A percentile compares a stretch with the other conserved stretches of the same genome.
phyloP scores from a whole-genome alignment of 164 flowering plant species.

The Brasenia schreberi region DNA sequence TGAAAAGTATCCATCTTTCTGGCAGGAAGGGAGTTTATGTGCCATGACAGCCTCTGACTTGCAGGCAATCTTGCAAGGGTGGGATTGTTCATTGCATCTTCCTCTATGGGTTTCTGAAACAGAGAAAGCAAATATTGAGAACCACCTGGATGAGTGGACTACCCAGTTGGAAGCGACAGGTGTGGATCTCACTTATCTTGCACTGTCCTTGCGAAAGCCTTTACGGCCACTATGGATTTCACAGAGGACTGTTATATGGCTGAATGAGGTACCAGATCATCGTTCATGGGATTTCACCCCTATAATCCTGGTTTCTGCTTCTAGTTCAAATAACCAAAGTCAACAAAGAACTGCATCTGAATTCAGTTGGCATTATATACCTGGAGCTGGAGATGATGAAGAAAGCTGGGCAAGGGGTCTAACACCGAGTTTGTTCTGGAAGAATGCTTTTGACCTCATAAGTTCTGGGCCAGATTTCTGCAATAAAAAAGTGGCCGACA shows the following conservation, averaged over 20 bases:
- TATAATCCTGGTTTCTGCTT: constrained; percentile 72
- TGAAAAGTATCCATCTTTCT: too few species aligned
- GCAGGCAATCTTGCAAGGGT: constrained; percentile 16
- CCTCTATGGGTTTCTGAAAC: constrained; percentile 81
- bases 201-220: constrained; percentile 55
- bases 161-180: constrained; percentile 67
- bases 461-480: constrained; percentile 60
- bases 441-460: constrained; percentile 59
- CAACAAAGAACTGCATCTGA: constrained; percentile 57
- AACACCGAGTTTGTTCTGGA: constrained; percentile 77
- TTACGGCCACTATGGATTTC: constrained; percentile 93
- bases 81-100: constrained; percentile 95
- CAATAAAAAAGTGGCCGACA: constrained; percentile 74
- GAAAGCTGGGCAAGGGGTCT: constrained; percentile 95
- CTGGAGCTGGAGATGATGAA: constrained; percentile 99
- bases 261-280: constrained; percentile 87
- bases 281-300: constrained; percentile 93
- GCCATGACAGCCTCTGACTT: constrained; percentile 3
- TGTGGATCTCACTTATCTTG: constrained; percentile 67
- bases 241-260: constrained; percentile 74
- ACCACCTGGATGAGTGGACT: constrained; percentile 65
- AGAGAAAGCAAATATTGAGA: constrained; percentile 61
- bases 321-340: constrained; percentile 32
- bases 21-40: background rate
- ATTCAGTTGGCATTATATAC: constrained; percentile 85